These are phyloP conservation scores for Fimicolochytrium jonesii DNA, from an alignment of 192 early-diverging fungal genomes.

Conservation along the genomic window DNA sequence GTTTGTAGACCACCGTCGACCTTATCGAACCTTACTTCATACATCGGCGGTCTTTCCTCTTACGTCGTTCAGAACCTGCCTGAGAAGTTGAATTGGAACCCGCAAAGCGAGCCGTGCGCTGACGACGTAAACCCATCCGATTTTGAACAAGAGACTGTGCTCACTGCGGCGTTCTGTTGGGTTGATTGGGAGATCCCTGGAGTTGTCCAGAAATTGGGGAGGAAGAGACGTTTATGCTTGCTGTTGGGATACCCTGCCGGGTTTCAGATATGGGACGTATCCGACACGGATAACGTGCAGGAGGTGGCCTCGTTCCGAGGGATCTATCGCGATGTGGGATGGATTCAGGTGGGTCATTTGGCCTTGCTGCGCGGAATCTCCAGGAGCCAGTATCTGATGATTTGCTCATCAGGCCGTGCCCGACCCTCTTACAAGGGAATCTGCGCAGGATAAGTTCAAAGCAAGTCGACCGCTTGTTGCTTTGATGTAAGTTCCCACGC, in stretches of 20 bases:
- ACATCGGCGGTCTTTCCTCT: slow-evolving; percentile 55
- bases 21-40: slow-evolving; percentile 57
- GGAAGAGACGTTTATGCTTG: slow-evolving; percentile 43
- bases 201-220: background rate
- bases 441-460: background rate
- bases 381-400: background rate
- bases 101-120: background rate
- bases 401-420: slow-evolving; percentile 28
- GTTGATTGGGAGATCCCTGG: slow-evolving; percentile 3
- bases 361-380: no score
- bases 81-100: slow-evolving; percentile 5
- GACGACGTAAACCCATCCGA: background rate
- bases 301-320: slow-evolving; percentile 64
- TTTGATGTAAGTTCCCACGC: background rate
- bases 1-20: slow-evolving; percentile 44
- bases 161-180: slow-evolving; percentile 15
- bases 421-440: slow-evolving; percentile 19
- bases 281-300: slow-evolving; percentile 58
- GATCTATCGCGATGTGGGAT: no score
- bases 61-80: slow-evolving; percentile 63
- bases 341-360: slow-evolving; percentile 42
- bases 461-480: slow-evolving; percentile 43
- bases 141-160: background rate
- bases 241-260: slow-evolving; percentile 67
- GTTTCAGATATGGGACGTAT: slow-evolving; percentile 76